These are phyloP conservation scores for Climacium dendroides DNA, from an alignment of 225 moss, liverwort and hornwort species.

Conservation along the genomic window DNA sequence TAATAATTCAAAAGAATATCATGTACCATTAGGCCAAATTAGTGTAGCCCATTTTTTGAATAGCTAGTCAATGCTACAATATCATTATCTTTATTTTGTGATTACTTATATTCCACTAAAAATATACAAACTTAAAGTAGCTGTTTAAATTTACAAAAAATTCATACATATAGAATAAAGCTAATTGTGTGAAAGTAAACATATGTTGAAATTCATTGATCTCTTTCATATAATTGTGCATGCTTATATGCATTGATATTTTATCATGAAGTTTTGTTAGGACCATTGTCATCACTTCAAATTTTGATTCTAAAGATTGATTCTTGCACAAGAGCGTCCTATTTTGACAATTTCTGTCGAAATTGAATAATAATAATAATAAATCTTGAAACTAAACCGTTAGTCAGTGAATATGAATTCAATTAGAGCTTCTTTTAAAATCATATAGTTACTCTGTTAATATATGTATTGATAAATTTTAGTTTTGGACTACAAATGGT, in stretches of 20 bases:
- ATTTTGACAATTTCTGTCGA: background rate
- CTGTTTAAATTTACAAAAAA: background rate
- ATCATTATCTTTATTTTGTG: background rate
- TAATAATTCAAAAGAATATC: background rate
- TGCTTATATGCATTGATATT: background rate
- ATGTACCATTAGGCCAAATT: background rate
- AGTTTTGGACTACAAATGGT: background rate
- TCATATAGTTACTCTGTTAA: background rate
- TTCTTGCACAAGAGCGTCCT: accelerated
- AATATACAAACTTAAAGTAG: background rate
- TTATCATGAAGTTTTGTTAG: background rate
- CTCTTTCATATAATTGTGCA: background rate
- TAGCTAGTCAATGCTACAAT: background rate
- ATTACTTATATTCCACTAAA: background rate
- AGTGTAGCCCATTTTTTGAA: background rate
- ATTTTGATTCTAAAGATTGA: background rate
- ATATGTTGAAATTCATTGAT: too few relatives aligned
- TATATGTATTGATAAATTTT: background rate
- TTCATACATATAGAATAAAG: background rate
- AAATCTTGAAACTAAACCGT: background rate
- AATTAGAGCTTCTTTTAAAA: background rate
- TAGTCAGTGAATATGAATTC: background rate
- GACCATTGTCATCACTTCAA: background rate
- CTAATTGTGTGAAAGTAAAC: background rate
- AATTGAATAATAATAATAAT: background rate